Base-by-base conservation (phyloP, 495 filamentous ascomycete genomes). In the Aspergillus saccharolyticus region DNA sequence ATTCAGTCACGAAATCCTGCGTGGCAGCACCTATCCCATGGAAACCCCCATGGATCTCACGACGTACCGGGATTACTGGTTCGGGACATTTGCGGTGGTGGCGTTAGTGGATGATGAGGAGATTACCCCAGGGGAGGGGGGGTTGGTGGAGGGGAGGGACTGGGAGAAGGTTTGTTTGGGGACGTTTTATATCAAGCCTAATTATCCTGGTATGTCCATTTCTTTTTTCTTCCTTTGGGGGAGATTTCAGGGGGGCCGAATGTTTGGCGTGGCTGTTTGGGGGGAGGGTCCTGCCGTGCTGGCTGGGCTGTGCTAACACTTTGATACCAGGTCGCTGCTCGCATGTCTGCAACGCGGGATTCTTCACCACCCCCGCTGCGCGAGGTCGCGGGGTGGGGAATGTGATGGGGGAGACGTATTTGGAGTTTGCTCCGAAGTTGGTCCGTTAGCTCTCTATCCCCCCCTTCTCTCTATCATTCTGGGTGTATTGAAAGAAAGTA, bases 161-260 rank as follows among this genome's bases (percentile, higher is more conserved):
- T 98, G 94, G 94, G 80, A 85, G 59, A 84, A 78, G 58, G 78
- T 87, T 62, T 96, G 92, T 70, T 74, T 97, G 61, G 94, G 94
- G 39, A 96, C 90, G 64, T 98, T 97, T 68, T 98, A 96, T 78
- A 85, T 96, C 69, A 97, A 96, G 76, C 92, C 94, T 42, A 97
- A 98, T 76, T 98, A 98, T 78, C 94, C 94, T 16, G 94, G 94
- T 70, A 78, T 85, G 62, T 90, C 30, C 47, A 14, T 22, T 24
- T 47, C 20, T 28, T 25, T 24, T 17, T 57, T 30, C 55, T 9
- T 24, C 54, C 42, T 19, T 42, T n/a, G 21, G 8, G n/a, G n/a
- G n/a, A n/a, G n/a, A n/a, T n/a, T n/a, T n/a, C n/a, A n/a, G n/a
- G n/a, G n/a, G n/a, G n/a, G n/a, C n/a, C n/a, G n/a, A n/a, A n/a